Evolutionary conservation across 2,329 filamentous ascomycete species (phyloP).

Genomic region (Aspergillus spinulosporus): DNA sequence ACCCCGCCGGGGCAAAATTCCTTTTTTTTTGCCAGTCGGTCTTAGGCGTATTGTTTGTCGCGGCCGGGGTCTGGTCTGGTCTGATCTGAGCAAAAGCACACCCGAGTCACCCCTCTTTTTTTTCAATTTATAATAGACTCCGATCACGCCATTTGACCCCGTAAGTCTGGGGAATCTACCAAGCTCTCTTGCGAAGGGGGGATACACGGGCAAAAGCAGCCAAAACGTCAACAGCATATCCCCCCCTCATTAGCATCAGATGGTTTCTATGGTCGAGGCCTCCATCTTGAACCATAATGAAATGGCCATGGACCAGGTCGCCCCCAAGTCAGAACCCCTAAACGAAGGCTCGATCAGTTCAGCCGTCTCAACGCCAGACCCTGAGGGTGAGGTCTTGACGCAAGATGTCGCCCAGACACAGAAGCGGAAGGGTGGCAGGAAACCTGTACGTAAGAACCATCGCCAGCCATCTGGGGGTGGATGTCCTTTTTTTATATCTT

Average conservation of each 20-base stretch:
- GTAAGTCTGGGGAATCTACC: constrained; percentile 9
- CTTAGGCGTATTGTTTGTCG: constrained; percentile 1
- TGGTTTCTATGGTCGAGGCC: constrained; percentile 49
- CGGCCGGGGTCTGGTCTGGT: not conserved
- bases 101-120: constrained; percentile 1
- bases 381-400: constrained; percentile 41
- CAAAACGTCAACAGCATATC: constrained; percentile 12
- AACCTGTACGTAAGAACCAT: constrained; percentile 69
- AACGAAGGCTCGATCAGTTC: constrained; percentile 47
- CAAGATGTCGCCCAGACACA: constrained; percentile 57
- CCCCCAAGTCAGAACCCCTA: constrained; percentile 45
- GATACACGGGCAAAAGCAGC: constrained; percentile 11
- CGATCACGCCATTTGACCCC: constrained; percentile 3
- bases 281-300: constrained; percentile 43
- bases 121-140: constrained; percentile 11
- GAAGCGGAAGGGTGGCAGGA: constrained; percentile 96
- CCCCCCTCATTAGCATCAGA: constrained; percentile 27
- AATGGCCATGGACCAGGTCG: constrained; percentile 40
- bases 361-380: constrained; percentile 49
- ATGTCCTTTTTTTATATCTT: constrained; percentile 5
- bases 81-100: not conserved
- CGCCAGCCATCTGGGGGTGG: not conserved
- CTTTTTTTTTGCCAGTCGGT: constrained; percentile 12
- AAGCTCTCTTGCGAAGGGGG: constrained; percentile 17
- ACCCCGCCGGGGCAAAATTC: constrained; percentile 20